These are phyloP conservation scores for Margaritispora aquatica DNA, from an alignment of 495 filamentous ascomycete genomes.

Conservation along the genomic window DNA sequence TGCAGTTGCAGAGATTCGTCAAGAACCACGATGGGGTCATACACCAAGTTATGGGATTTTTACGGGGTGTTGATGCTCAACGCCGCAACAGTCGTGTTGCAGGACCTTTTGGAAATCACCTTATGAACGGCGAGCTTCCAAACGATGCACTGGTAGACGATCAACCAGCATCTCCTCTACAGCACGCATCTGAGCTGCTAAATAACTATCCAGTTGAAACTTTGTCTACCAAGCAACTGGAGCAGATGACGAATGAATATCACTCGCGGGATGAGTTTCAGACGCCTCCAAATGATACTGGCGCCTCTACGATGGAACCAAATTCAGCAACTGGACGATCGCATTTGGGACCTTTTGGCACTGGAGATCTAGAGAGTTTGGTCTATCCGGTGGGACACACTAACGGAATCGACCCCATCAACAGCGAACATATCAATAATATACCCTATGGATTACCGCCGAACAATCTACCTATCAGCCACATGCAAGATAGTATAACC, in stretches of 20 bases:
- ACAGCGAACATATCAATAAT: conserved; percentile 87
- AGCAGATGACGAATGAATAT: conserved; percentile 66
- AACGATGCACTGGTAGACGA: conserved; percentile 41
- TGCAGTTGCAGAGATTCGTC: conserved; percentile 83
- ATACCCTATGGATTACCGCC: conserved; percentile 77
- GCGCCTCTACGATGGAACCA: conserved; percentile 13
- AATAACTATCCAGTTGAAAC: conserved; percentile 73
- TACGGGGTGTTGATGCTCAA: conserved; percentile 60
- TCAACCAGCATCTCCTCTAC: conserved; percentile 73
- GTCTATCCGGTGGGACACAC: conserved; percentile 88
- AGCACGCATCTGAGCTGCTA: conserved; percentile 85
- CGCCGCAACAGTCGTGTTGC: conserved; percentile 53
- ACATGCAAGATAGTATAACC: conserved; percentile 16
- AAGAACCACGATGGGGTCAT: conserved; percentile 54
- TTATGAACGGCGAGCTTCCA: conserved; percentile 13
- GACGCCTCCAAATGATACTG: conserved; percentile 28
- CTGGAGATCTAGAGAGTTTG: conserved; percentile 69
- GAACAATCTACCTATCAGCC: conserved; percentile 31
- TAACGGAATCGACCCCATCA: conserved; percentile 90
- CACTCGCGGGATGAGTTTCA: conserved; percentile 46
- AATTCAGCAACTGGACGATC: conserved; percentile 37
- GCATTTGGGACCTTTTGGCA: conserved; percentile 35
- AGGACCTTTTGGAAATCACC: conserved; percentile 37
- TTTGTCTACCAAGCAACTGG: conserved; percentile 70
- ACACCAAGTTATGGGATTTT: conserved; percentile 65